Base-by-base conservation (phyloP, 1,284 basidiomycete species). In the Cutaneotrichosporon cyanovorans region DNA sequence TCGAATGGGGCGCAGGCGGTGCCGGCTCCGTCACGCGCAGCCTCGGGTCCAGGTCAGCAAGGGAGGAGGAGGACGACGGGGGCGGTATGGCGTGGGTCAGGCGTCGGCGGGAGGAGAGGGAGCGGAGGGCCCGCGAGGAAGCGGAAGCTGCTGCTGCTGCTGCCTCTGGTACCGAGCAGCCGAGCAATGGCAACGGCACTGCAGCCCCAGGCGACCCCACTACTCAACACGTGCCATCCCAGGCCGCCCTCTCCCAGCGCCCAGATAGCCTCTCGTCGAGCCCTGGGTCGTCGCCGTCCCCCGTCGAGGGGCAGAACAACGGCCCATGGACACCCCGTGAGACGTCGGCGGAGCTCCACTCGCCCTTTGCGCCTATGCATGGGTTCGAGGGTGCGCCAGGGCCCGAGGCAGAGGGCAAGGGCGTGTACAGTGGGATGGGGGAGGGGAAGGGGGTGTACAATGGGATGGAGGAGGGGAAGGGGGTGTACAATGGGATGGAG, bases 51-150 rank as follows among this genome's bases (percentile, higher is more conserved):
- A 2, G n/a, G 5, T 6, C 16, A 43, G 41, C 31, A 23, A 31
- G 11, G 55, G 46, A 9, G n/a, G 68, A 71, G 34, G 60, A 61
- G 12, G 67, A 71, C 40, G 70, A 71, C 47, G 70, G 70, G 11
- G 65, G 67, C 36, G 70, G 70, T 9, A 71, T 72, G 65, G 64
- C 62, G 7, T 72, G 70, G 70, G 64, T 71, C 36, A 65, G 64
- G 56, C 51, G 50, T 36, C 51, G 70, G 9, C 53, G 68, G 19
- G 66, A 70, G 48, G 65, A 65, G 48, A 50, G 67, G n/a, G 56
- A 65, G 46, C 56, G 55, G 28, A 49, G 49, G 42, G 59, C 58
- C 18, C 36, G 50, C 2, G 59, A 53, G 51, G 62, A 51, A 50
- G 58, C 33, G 35, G 55, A 50, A 56, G 56, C 46, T 18, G 46